Conservation (phyloP, 495 filamentous ascomycete genomes). For the Pseudoneurospora amorphoporcata region DNA sequence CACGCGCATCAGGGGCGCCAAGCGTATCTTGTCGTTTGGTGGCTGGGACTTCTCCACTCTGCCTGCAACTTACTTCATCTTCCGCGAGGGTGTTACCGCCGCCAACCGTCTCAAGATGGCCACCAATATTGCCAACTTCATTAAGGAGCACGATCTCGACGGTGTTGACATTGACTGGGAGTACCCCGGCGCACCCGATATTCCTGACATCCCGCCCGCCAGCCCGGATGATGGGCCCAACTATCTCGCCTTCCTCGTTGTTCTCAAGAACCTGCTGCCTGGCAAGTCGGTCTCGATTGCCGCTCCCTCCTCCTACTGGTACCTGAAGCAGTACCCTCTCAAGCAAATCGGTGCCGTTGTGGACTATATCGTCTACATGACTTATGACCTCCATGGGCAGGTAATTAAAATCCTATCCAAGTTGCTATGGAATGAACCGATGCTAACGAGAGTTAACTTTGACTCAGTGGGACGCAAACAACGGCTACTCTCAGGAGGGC, state of each 20-base stretch:
- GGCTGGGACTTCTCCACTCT: conserved; percentile 21
- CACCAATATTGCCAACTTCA: conserved; percentile 16
- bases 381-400: conserved; percentile 23
- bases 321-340: conserved; percentile 12
- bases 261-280: conserved; percentile 3
- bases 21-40: conserved; percentile 23
- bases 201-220: conserved; percentile 14
- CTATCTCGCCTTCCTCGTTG: conserved; percentile 8
- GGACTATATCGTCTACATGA: conserved; percentile 26
- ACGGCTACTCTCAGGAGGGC: conserved; percentile 7
- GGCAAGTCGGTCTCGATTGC: conserved; percentile 19
- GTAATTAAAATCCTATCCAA: too few species aligned
- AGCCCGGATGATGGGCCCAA: conserved; percentile 6
- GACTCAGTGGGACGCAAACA: conserved; percentile 13
- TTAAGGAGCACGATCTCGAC: conserved; percentile 18
- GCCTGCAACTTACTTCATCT: conserved; percentile 13
- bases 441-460: too few species aligned
- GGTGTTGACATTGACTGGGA: conserved; percentile 25
- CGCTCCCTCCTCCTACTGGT: conserved; percentile 9
- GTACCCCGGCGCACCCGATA: conserved; percentile 25
- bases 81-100: conserved; percentile 12
- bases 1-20: conserved; percentile 11
- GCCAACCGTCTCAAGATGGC: conserved; percentile 11
- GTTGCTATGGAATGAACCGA: too few species aligned
- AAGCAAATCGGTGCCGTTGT: conserved; percentile 6